Evolutionary conservation across 768 basidiomycete species (phyloP).

Genomic region (Dioszegia crocea): DNA sequence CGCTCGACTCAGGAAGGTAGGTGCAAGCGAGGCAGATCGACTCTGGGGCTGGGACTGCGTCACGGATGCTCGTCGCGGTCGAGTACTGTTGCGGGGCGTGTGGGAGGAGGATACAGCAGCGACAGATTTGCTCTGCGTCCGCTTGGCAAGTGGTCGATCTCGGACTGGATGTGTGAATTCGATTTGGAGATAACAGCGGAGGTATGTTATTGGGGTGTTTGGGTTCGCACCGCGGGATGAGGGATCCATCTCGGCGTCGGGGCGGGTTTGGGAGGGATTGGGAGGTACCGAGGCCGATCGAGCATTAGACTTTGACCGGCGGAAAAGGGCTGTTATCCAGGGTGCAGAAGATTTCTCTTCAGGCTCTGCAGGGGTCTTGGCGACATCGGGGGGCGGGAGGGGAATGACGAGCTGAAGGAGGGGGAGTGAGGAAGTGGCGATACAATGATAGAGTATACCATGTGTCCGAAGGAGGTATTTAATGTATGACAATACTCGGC

Average conservation of each 20-base stretch:
- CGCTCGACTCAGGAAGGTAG: background rate
- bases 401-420: slow-evolving; percentile 6
- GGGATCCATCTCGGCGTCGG: too few relatives aligned
- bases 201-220: background rate
- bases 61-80: background rate
- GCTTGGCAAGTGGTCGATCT: background rate
- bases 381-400: background rate
- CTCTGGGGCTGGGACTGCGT: background rate
- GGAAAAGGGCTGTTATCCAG: slow-evolving; percentile 11
- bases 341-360: background rate
- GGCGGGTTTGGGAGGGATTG: too few relatives aligned
- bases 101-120: background rate
- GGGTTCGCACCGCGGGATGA: background rate
- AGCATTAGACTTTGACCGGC: background rate
- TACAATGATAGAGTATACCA: slow-evolving; percentile 43
- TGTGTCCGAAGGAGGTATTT: slow-evolving; percentile 44
- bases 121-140: too few relatives aligned
- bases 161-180: slow-evolving; percentile 13
- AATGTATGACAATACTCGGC: slow-evolving; percentile 37
- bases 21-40: background rate
- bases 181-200: slow-evolving; percentile 28
- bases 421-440: slow-evolving; percentile 11
- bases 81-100: background rate
- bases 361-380: background rate
- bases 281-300: slow-evolving; percentile 19